These are phyloP conservation scores for Podospora bellae-mahoneyi DNA, from an alignment of 495 filamentous ascomycete genomes.

Conservation along the genomic window DNA sequence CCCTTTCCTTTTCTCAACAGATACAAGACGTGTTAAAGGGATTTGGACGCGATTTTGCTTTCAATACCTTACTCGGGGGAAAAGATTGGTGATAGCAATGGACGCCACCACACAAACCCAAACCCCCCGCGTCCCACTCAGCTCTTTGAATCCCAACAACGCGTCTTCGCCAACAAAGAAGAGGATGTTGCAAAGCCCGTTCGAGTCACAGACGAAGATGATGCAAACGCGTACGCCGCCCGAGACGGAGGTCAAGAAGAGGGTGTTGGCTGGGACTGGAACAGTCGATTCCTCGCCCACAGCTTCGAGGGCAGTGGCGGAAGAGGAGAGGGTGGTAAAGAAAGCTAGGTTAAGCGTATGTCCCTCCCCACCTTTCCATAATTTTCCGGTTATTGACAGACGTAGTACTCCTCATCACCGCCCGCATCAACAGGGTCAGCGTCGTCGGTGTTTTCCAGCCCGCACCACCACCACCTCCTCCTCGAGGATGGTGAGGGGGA, in stretches of 20 bases:
- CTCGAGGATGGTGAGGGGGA: constrained; percentile 31
- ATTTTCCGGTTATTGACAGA: too few relatives aligned
- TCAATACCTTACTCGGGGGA: too few relatives aligned
- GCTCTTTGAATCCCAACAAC: background rate
- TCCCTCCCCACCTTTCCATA: background rate
- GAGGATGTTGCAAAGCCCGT: background rate
- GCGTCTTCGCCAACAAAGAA: background rate
- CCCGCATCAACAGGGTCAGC: constrained; percentile 7
- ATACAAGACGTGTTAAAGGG: background rate
- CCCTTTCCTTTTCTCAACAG: background rate
- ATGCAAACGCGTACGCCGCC: background rate
- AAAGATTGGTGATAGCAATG: background rate
- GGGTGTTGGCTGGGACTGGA: background rate
- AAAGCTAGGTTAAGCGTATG: background rate
- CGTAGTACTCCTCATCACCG: constrained; percentile 17
- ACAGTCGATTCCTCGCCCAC: background rate
- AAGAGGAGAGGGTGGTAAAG: background rate
- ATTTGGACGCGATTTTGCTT: too few relatives aligned
- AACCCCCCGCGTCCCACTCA: background rate
- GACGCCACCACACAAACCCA: background rate
- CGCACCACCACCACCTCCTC: background rate
- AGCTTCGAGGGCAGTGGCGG: background rate
- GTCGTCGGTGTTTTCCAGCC: background rate
- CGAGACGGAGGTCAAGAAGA: background rate
- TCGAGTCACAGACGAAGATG: background rate